Percentiles rank a stretch among this genome's conserved stretches.
Conservation (phyloP, 345 rosid species). For the Cardiospermum halicacabum region DNA sequence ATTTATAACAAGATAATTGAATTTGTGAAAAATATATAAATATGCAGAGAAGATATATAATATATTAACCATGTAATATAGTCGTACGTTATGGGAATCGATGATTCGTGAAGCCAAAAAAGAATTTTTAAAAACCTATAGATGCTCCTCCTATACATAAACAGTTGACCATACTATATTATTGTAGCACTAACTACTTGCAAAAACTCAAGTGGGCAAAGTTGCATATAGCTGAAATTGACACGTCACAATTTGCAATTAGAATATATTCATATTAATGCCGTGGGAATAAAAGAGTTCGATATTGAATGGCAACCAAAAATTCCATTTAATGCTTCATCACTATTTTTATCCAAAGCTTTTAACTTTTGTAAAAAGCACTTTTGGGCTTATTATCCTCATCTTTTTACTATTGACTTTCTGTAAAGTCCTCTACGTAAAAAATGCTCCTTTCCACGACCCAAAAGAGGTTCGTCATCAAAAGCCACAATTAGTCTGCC, state of each 20-base stretch:
- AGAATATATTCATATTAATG: slow-evolving; percentile 11
- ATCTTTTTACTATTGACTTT: neutral
- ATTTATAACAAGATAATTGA: too few relatives aligned
- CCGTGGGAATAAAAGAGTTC: slow-evolving; percentile 13
- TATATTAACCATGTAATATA: too few relatives aligned
- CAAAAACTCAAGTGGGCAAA: neutral
- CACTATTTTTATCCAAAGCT: neutral
- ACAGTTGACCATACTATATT: too few relatives aligned
- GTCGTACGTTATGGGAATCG: too few relatives aligned
- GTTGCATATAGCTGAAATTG: neutral
- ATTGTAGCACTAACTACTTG: slow-evolving; percentile 6
- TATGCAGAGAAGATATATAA: too few relatives aligned
- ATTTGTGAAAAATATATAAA: too few relatives aligned
- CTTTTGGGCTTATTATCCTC: neutral
- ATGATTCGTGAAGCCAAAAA: too few relatives aligned
- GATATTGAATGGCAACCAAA: neutral
- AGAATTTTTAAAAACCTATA: too few relatives aligned
- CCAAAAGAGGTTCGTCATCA: too few relatives aligned
- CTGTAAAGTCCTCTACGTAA: neutral
- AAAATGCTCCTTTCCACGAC: neutral
- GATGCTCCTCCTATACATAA: too few relatives aligned
- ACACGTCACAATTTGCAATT: slow-evolving; percentile 1
- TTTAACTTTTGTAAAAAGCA: neutral
- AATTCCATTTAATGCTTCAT: neutral
- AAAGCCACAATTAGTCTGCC: neutral